Percentiles rank a stretch among this genome's conserved stretches.
Conservation (phyloP, 2,329 filamentous ascomycete species). For the Davidsoniella australis region DNA sequence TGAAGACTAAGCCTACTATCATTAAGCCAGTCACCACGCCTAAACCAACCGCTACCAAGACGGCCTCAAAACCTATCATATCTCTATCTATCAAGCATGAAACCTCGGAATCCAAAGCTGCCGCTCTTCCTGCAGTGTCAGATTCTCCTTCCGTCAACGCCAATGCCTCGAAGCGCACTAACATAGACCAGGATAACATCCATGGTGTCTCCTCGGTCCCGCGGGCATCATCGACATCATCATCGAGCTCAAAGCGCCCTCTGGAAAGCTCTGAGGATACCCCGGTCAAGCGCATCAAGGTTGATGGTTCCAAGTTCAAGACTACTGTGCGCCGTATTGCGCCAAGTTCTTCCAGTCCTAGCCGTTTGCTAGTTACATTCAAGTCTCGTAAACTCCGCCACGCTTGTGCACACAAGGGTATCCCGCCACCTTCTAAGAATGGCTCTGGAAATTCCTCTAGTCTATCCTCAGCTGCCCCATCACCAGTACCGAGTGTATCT, state of each 20-base stretch:
- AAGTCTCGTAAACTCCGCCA: slow-evolving; percentile 9
- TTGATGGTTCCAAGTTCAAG: slow-evolving; percentile 4
- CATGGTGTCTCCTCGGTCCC: neutral
- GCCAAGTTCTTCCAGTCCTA: neutral
- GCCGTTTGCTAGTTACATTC: slow-evolving; percentile 7
- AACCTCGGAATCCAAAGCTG: slow-evolving; percentile 1
- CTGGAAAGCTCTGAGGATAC: slow-evolving; percentile 2
- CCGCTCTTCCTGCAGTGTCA: neutral
- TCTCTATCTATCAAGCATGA: slow-evolving; percentile 12
- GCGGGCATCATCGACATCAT: neutral
- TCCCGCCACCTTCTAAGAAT: slow-evolving; percentile 5
- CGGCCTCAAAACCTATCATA: slow-evolving; percentile 5
- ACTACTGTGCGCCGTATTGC: neutral
- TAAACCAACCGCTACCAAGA: neutral
- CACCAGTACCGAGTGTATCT: slow-evolving; percentile 6
- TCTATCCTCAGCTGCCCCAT: slow-evolving; percentile 3
- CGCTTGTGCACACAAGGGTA: slow-evolving; percentile 9
- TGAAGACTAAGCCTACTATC: slow-evolving; percentile 9
- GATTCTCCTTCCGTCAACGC: neutral
- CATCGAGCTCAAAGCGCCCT: slow-evolving; percentile 7
- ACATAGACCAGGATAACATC: slow-evolving; percentile 4
- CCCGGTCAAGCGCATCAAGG: slow-evolving; percentile 7
- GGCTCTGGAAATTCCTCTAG: neutral
- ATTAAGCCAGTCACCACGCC: slow-evolving; percentile 3
- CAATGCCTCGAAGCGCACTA: neutral